Evolutionary conservation across 2,329 filamentous ascomycete genomes (phyloP).

Genomic region (Microascus cirrosus): DNA sequence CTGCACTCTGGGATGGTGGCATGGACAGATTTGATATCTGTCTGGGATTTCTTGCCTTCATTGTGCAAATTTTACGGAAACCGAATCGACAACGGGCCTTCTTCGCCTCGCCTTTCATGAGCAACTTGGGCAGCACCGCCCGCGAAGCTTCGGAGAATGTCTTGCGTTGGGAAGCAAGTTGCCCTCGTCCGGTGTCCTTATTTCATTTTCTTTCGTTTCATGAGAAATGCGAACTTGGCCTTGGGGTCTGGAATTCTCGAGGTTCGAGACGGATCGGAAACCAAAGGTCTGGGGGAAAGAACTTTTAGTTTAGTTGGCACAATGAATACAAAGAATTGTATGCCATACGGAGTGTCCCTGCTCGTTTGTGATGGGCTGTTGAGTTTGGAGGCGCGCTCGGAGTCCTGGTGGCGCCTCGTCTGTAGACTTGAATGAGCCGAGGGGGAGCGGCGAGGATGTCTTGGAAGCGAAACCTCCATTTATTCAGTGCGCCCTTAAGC

Average conservation of each 20-base stretch:
- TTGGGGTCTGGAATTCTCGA: not conserved
- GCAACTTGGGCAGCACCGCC: not conserved
- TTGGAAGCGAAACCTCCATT: too few relatives aligned
- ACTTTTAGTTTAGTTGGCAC: not conserved
- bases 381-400: not conserved
- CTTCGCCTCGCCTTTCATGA: not conserved
- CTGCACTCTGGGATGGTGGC: constrained; percentile 1
- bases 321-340: not conserved
- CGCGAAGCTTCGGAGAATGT: not conserved
- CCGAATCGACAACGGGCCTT: not conserved
- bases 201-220: not conserved
- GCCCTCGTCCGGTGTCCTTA: not conserved
- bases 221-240: not conserved
- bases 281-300: not conserved
- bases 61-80: not conserved
- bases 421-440: too few relatives aligned
- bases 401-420: too few relatives aligned
- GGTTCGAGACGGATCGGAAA: not conserved
- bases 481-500: too few relatives aligned
- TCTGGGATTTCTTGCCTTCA: not conserved
- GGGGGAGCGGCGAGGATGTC: too few relatives aligned
- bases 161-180: not conserved
- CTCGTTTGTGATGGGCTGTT: not conserved
- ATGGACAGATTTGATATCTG: constrained; percentile 5
- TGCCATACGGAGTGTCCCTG: not conserved